phyloP scores from a whole-genome alignment of 139 green algal genomes.

The Chlorella sp. region DNA sequence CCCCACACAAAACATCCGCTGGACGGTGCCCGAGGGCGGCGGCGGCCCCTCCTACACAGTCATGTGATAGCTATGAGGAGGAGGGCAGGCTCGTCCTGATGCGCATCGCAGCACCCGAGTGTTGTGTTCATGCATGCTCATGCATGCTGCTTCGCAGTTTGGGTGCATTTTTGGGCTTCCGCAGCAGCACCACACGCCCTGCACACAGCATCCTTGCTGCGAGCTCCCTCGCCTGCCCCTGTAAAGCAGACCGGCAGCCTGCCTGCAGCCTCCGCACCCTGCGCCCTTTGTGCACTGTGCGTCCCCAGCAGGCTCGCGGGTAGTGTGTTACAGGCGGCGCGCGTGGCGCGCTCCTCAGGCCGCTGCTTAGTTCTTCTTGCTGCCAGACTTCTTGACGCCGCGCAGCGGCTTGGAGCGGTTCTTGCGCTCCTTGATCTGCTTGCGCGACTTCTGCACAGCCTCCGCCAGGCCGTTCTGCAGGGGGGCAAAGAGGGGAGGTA shows the following conservation, averaged over 20 bases:
- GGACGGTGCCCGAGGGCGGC: constrained; percentile 92
- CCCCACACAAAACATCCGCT: constrained; percentile 91
- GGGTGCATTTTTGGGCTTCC: too few species aligned
- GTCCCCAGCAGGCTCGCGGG: background rate
- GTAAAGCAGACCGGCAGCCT: too few species aligned
- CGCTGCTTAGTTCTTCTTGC: constrained; percentile 42
- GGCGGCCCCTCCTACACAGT: constrained; percentile 88
- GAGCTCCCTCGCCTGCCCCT: too few species aligned
- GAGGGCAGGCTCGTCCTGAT: too few species aligned
- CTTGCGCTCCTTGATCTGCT: constrained; percentile 99
- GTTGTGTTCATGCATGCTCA: too few species aligned
- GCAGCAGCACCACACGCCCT: too few species aligned
- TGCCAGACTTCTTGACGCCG: constrained; percentile 89
- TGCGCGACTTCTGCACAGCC: constrained; percentile 90
- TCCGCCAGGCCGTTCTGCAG: constrained; percentile 87
- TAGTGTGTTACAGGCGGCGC: background rate
- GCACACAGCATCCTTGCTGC: too few species aligned
- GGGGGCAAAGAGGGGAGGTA: background rate
- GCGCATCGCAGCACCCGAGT: too few species aligned
- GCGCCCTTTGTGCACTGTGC: background rate
- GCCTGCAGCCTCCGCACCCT: too few species aligned
- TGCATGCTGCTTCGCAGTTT: too few species aligned
- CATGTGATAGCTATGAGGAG: constrained; percentile 68
- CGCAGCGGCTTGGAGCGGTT: constrained; percentile 96
- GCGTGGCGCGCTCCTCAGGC: background rate